Evolutionary conservation across 169 alveolate species (phyloP), one percentile per base, ranked within the genome.

Genomic region (Cryptosporidium sp.): DNA sequence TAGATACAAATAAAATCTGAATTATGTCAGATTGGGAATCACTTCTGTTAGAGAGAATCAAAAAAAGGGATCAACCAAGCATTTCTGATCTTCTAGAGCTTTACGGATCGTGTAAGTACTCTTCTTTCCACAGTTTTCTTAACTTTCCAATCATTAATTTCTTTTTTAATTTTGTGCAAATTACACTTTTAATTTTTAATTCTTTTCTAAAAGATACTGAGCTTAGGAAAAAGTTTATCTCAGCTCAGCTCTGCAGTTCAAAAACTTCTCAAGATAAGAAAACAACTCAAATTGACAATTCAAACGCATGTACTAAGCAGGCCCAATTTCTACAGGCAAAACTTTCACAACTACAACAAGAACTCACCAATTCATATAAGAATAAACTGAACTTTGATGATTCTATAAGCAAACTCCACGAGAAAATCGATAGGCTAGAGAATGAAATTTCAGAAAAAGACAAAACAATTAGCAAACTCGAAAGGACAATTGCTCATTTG

Each of bases 81-180:
- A 39, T 41, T 21, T 39, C 89, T 43, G 89, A 80, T 45, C 73
- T 80, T 23, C 68, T 80, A 12, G 89, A 37, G 39, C 61, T 80
- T 35, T 80, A 80, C 18, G 89, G 50, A 23, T 80, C 89, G 5
- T 80, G 89, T 80, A 80, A 80, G 89, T 80, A 26, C 16, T 35
- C 3, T 43, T 43, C 14, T 35, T 8, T 26, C 4, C 21, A 2
- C 7, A 0, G 21, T 55, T 16, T 9, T 55, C n/a, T 23, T 21
- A 16, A 9, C 67, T 3, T 23, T 55, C 37, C 10, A 48, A 48
- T 48, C 21, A 16, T 18, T 48, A 7, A 14, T 12, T 14, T 41
- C 5, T 9, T 41, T 48, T 0, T 48, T 48, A 8, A 48, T 48
- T 48, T 12, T 14, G 21, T 6, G n/a, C 1, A 14, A 48, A 48